Base-by-base conservation (phyloP, 345 rosid genomes). In the Eucalyptus microcorys region DNA sequence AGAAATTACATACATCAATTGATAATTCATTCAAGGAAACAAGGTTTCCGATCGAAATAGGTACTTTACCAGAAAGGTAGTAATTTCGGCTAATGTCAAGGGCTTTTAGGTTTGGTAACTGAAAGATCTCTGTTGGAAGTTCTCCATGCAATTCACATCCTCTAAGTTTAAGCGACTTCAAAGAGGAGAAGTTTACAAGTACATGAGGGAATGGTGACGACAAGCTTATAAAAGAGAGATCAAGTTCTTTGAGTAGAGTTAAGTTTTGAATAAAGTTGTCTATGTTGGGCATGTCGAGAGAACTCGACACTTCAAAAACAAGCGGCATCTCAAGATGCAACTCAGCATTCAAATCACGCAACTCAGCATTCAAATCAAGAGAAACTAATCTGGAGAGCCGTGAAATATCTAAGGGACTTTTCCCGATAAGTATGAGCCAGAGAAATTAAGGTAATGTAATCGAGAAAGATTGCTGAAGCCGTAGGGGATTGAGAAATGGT, bases 391-490 rank as follows among this genome's bases (percentile, higher is more conserved):
- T n/a, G 0, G 71, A 30, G 16, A 64, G 37, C 3, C 2, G 10
- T n/a, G 71, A 14, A 16, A 64, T 64, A 64, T 64, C 37, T 2
- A 14, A 4, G 37, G 37, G 19, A 64, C 71, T 64, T 64, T 64
- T n/a, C 10, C 19, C 0, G 0, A 14, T 2, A 61, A 30, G 4
- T 7, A 0, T 6, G 10, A n/a, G 4, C 1, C 0, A 1, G 71
- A 64, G 19, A n/a, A 21, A n/a, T 64, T n/a, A 64, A 64, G 21
- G 11, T 64, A n/a, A 0, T 64, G 76, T n/a, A 64, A 64, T 21
- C 0, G 2, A 0, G 21, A 64, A 64, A 64, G 40, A n/a, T n/a
- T 64, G 19, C 37, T 3, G 0, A 64, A n/a, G 21, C 37, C 19
- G 0, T 14, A 64, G n/a, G 76, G 21, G 10, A 64, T 64, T 1